These are phyloP conservation scores for Thalia dealbata DNA, from an alignment of 176 grass and related monocot species.

Conservation along the genomic window DNA sequence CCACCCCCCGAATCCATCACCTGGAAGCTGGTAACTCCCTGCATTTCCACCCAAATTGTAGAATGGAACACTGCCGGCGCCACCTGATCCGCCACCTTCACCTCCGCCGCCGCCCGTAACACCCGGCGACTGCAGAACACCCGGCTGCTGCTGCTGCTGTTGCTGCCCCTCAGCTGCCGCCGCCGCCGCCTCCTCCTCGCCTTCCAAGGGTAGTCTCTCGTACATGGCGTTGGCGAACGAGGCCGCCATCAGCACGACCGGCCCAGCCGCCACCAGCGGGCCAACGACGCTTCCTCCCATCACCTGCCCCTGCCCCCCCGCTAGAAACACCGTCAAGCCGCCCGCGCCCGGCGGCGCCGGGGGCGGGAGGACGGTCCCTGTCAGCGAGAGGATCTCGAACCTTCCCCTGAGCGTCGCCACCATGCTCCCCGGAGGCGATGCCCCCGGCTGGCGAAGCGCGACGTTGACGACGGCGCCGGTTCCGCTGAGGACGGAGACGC, in stretches of 20 bases:
- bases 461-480: not conserved
- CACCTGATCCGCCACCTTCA: not conserved
- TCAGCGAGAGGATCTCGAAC: slow-evolving; percentile 13
- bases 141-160: not conserved
- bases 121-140: not conserved
- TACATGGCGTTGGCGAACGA: slow-evolving; percentile 5
- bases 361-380: not conserved
- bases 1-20: slow-evolving; percentile 43
- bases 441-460: not conserved
- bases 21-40: slow-evolving; percentile 46
- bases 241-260: not conserved
- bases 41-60: slow-evolving; percentile 76
- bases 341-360: not conserved
- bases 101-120: not conserved
- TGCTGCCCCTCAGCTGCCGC: not conserved
- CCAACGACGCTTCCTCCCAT: slow-evolving; percentile 2
- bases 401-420: not conserved
- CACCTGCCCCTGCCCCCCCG: not conserved
- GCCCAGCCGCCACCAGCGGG: slow-evolving; percentile 7
- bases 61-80: slow-evolving; percentile 52
- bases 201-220: slow-evolving; percentile 1
- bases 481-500: not conserved
- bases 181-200: slow-evolving; percentile 1
- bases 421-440: not conserved
- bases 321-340: not conserved